Evolutionary conservation across 768 basidiomycete genomes (phyloP), one percentile per base, ranked within the genome.

Genomic region (Russula foetens): DNA sequence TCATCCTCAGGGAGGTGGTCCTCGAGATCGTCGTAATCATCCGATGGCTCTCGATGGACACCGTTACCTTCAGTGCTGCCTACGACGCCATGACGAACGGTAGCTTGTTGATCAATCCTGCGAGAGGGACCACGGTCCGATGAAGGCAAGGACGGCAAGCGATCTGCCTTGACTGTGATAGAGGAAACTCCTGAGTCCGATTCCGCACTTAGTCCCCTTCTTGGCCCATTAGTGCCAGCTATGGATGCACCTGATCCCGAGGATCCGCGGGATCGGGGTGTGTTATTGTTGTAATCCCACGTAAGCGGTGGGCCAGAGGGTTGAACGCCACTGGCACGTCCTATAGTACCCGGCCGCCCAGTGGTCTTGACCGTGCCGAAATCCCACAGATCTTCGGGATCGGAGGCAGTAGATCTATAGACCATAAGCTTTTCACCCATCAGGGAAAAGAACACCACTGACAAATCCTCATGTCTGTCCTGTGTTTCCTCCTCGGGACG

Each of bases 311-410:
- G 85, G 1, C 86, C 86, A 43, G 85, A 81, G 44, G 81, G 75
- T 53, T 79, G 80, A 63, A 83, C 73, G 58, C 80, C 80, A 66
- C 79, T 81, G 33, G 84, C 72, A 53, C 85, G 81, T n/a, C 90
- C 90, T 48, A 91, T 78, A 17, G 90, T 90, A 21, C 63, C 56
- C 8, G 65, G 63, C 23, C 65, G 65, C 15, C 74, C 76, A 59
- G 82, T 82, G 68, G 93, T 86, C 58, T 91, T 88, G 48, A 98
- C 88, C 8, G 96, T 98, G 15, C 96, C 96, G 73, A 98, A 97
- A 71, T 98, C 96, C 96, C 96, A 98, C 35, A 98, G 75, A 64
- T 95, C 92, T 54, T 91, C 90, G 3, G 81, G 78, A 66, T 89
- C 87, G 39, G 78, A 79, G 56, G 77, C 76, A 14, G 75, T 71